phyloP scores from a whole-genome alignment of 208 protist genomes.

The Kentomonas sorsogonicus region DNA sequence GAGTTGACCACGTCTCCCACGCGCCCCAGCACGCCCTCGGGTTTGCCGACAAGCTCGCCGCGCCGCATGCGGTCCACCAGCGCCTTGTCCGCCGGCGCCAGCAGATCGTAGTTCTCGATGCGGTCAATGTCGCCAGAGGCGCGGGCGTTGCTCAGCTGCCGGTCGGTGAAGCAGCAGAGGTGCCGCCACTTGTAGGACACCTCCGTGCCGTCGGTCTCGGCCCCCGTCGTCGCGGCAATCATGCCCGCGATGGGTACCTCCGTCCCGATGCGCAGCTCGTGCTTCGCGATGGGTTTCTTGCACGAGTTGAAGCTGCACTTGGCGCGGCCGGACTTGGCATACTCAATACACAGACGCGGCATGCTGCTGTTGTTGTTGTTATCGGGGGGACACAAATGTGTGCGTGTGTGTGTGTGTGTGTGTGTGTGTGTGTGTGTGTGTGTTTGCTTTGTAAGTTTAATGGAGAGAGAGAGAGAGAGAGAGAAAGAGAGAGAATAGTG shows the following conservation, averaged over 20 bases:
- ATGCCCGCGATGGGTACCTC: conserved; percentile 45
- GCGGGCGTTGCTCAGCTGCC: conserved; percentile 61
- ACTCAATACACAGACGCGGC: conserved; percentile 65
- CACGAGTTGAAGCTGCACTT: conserved; percentile 53
- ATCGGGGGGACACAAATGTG: no score
- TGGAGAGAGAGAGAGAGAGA: not conserved
- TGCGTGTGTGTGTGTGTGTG: not conserved
- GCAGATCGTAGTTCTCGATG: conserved; percentile 57
- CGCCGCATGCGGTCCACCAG: conserved; percentile 58
- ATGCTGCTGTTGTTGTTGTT: no score
- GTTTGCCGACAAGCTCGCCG: conserved; percentile 47
- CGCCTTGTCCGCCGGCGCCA: conserved; percentile 44
- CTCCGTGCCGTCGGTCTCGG: conserved; percentile 34
- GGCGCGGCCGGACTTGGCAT: conserved; percentile 61
- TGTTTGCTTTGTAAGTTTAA: not conserved
- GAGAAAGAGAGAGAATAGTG: not conserved
- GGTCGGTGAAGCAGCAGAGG: conserved; percentile 80
- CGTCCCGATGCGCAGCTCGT: conserved; percentile 80
- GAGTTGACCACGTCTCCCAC: conserved; percentile 66
- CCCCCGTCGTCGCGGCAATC: no score
- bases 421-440: conserved; percentile 11
- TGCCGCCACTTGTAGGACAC: conserved; percentile 80
- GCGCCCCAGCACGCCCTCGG: conserved; percentile 39
- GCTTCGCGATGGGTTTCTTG: conserved; percentile 51
- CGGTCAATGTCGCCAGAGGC: conserved; percentile 43